Evolutionary conservation across 75 land plant species (phyloP).

Genomic region (Gnetum montanum): DNA sequence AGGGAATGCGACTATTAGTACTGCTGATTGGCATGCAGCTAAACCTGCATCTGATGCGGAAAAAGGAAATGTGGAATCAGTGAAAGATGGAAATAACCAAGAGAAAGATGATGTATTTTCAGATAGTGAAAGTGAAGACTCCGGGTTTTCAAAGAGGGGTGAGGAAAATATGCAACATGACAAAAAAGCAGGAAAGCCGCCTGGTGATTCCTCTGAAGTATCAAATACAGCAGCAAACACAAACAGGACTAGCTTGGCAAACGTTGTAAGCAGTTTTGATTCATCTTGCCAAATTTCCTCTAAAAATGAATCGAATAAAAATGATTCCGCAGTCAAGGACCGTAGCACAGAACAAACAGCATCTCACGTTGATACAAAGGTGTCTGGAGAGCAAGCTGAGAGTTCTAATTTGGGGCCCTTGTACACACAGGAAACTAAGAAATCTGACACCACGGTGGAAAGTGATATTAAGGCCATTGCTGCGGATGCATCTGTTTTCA

Average conservation of each 20-base stretch:
- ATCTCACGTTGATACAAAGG: constrained; percentile 1
- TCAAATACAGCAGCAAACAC: constrained; percentile 9
- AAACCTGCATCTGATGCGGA: too few relatives aligned
- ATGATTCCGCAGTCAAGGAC: constrained; percentile 8
- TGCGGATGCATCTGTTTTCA: constrained; percentile 97
- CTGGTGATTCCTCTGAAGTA: not conserved
- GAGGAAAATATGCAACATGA: not conserved
- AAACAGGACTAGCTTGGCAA: constrained; percentile 6
- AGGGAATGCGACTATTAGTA: not conserved
- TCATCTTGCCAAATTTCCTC: constrained; percentile 12
- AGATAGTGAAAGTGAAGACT: constrained; percentile 61
- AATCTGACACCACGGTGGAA: constrained; percentile 13
- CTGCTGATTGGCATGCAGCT: not conserved
- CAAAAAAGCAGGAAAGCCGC: constrained; percentile 1
- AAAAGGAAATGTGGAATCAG: too few relatives aligned
- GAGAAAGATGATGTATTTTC: constrained; percentile 85
- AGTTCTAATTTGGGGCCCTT: not conserved
- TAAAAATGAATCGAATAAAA: constrained; percentile 4
- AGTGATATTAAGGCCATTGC: constrained; percentile 96
- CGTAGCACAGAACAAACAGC: not conserved
- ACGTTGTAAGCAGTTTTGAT: constrained; percentile 14
- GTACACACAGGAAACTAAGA: constrained; percentile 7
- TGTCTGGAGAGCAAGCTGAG: not conserved
- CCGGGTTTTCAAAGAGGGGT: constrained; percentile 22
- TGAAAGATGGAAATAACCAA: constrained; percentile 10